Percentiles rank a stretch among this genome's conserved stretches.
These are phyloP conservation scores for Wallemia hederae DNA, from an alignment of 1,284 basidiomycete genomes.

Conservation along the genomic window DNA sequence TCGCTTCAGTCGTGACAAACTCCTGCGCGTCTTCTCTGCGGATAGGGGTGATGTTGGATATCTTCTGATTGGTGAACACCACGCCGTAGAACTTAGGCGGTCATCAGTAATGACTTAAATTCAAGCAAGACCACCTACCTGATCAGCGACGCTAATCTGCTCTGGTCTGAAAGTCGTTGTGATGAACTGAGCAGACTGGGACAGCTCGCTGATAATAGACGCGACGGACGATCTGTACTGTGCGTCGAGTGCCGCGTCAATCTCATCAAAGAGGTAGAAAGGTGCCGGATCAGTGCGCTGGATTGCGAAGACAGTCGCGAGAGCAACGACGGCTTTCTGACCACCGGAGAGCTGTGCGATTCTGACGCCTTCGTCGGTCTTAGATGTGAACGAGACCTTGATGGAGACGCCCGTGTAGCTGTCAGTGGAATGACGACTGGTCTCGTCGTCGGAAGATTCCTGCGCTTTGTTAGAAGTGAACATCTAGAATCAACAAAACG, in stretches of 20 bases:
- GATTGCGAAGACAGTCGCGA: conserved; percentile 94
- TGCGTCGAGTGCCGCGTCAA: conserved; percentile 90
- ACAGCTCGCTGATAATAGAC: conserved; percentile 73
- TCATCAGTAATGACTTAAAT: background rate
- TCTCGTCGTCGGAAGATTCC: conserved; percentile 30
- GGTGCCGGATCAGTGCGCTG: conserved; percentile 98
- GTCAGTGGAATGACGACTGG: conserved; percentile 47
- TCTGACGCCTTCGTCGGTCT: conserved; percentile 75
- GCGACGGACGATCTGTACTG: conserved; percentile 93
- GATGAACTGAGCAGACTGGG: conserved; percentile 76
- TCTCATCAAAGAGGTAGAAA: conserved; percentile 99
- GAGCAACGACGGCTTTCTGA: conserved; percentile 86
- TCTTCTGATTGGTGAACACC: conserved; percentile 83
- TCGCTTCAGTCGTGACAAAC: conserved; percentile 27
- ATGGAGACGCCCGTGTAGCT: conserved; percentile 93
- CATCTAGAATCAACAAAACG: background rate
- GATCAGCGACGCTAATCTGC: conserved; percentile 78
- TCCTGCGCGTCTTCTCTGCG: conserved; percentile 56
- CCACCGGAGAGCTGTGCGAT: conserved; percentile 95
- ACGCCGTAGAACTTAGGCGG: conserved; percentile 54
- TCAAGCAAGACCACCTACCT: conserved; percentile 13
- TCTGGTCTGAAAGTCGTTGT: conserved; percentile 95
- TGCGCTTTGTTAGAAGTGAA: conserved; percentile 27
- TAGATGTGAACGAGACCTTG: conserved; percentile 95
- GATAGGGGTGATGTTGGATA: conserved; percentile 58